Evolutionary conservation across 2,329 filamentous ascomycete species (phyloP), one percentile per base, ranked within the genome.

Genomic region (Fusarium lateritium): DNA sequence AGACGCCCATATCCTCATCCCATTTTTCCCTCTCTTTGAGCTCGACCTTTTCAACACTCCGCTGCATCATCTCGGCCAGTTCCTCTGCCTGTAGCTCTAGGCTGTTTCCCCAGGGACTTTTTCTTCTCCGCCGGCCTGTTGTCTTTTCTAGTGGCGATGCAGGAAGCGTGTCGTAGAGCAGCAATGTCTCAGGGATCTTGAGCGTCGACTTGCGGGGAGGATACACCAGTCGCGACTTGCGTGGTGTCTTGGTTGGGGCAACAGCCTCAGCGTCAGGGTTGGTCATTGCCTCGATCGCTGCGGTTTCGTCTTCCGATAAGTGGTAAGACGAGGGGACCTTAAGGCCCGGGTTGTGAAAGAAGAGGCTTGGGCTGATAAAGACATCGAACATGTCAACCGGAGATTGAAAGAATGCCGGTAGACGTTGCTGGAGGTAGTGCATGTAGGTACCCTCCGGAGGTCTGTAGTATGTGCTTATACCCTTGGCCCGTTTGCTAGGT

Each of bases 311-410:
- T 6, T 72, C 74, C 3, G 79, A 78, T 43, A 76, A 71, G 59
- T 76, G 69, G 65, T 88, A 88, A 3, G 80, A 79, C 2, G 77
- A 76, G 1, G 86, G 85, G 0, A 84, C 77, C 1, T 78, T 68
- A 7, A 87, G 60, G 0, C 84, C 85, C 0, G 88, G 76, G 1
- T 82, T 85, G 51, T 86, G 85, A 70, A 91, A 90, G 71, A 90
- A 85, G 2, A 90, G 79, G 52, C 81, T 80, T 1, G 89, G 83
- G 61, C 86, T 89, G 7, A 83, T 86, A 74, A 90, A 91, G 1
- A 85, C 77, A 68, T 91, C 89, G 64, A 91, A 89, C 31, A 89
- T 75, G 60, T 85, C 76, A 1, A 73, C 73, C 0, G 88, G 86
- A 1, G 67, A 70, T 11, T 69, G 66, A 71, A 91, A 91, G n/a